Evolutionary conservation across 768 basidiomycete species (phyloP).

Genomic region (Piloderma croceum): DNA sequence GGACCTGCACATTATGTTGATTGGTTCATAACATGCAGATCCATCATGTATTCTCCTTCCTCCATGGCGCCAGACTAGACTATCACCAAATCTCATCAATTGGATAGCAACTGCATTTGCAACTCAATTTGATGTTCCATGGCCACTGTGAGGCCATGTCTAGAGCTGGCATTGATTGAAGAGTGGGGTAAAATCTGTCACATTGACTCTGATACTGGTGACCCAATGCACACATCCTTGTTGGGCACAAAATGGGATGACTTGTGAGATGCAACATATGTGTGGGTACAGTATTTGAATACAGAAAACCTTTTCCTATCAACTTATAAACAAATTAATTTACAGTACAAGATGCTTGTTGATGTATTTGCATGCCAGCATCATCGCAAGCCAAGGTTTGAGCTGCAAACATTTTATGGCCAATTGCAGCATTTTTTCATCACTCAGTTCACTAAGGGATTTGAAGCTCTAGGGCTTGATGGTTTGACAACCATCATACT

Average conservation of each 20-base stretch:
- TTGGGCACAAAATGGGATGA: slow-evolving; percentile 16
- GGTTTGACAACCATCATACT: slow-evolving; percentile 18
- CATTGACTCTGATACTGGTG: slow-evolving; percentile 19
- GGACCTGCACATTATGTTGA: too few relatives aligned
- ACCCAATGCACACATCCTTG: slow-evolving; percentile 20
- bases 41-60: slow-evolving; percentile 23
- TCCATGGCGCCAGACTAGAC: slow-evolving; percentile 8
- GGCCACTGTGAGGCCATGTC: neutral
- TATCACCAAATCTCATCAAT: neutral
- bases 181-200: slow-evolving; percentile 24
- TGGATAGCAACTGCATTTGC: slow-evolving; percentile 6
- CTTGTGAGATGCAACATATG: slow-evolving; percentile 26
- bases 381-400: slow-evolving; percentile 15
- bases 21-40: neutral
- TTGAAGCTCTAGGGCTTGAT: slow-evolving; percentile 10
- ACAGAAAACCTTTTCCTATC: neutral
- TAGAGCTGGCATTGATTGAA: slow-evolving; percentile 7
- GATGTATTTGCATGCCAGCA: slow-evolving; percentile 20
- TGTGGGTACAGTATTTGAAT: slow-evolving; percentile 23
- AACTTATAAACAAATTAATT: neutral
- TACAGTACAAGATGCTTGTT: slow-evolving; percentile 28
- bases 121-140: slow-evolving; percentile 5
- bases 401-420: too few relatives aligned
- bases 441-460: slow-evolving; percentile 14
- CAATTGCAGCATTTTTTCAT: slow-evolving; percentile 28